Conservation (phyloP, 2,329 filamentous ascomycete species). For the Verticillium isaacii region DNA sequence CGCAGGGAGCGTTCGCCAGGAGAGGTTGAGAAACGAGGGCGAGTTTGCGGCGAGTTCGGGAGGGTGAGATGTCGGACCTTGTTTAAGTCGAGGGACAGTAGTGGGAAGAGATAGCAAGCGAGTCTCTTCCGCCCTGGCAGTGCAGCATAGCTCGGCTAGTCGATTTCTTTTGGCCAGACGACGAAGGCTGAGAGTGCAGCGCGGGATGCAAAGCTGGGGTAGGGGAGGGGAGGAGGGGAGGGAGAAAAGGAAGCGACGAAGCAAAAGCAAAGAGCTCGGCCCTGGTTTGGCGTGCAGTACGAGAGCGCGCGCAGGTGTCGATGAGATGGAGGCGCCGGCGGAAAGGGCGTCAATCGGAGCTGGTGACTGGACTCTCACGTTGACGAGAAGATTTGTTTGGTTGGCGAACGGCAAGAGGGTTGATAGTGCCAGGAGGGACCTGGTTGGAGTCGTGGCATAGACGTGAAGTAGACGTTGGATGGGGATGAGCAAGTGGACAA, state of each 20-base stretch:
- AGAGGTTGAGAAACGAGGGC: not conserved
- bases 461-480: not conserved
- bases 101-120: not conserved
- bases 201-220: not conserved
- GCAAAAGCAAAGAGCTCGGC: not conserved
- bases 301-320: not conserved
- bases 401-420: not conserved
- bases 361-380: not conserved
- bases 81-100: not conserved
- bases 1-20: not conserved
- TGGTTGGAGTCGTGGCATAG: not conserved
- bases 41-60: not conserved
- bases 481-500: not conserved
- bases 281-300: not conserved
- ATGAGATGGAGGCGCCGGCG: not conserved
- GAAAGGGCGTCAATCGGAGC: not conserved
- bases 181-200: not conserved
- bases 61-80: not conserved
- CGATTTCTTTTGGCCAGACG: not conserved
- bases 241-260: not conserved
- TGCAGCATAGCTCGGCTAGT: not conserved
- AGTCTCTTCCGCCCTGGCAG: not conserved
- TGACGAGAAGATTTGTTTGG: not conserved
- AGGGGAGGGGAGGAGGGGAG: not conserved
- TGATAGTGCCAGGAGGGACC: not conserved